These are phyloP conservation scores for Hydrangea macrophylla DNA, from an alignment of 148 eudicot genomes.

Conservation along the genomic window DNA sequence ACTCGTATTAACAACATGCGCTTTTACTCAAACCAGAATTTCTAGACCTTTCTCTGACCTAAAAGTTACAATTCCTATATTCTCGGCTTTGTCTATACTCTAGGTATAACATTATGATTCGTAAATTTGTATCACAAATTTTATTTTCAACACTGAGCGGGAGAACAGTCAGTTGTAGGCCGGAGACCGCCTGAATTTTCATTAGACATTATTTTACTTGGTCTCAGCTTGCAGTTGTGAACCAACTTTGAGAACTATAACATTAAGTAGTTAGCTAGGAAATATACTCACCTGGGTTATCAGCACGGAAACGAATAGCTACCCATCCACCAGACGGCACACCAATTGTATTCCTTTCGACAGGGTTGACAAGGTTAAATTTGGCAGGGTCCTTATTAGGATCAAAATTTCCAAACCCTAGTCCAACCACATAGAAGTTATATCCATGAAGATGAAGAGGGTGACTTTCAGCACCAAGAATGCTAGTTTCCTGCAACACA, in stretches of 20 bases:
- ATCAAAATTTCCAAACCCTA: conserved; percentile 67
- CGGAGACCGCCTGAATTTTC: background rate
- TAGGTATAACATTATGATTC: too few species aligned
- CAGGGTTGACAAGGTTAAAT: conserved; percentile 69
- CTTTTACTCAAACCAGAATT: too few species aligned
- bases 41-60: too few species aligned
- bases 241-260: too few species aligned
- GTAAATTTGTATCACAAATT: too few species aligned
- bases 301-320: conserved; percentile 58
- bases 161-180: background rate
- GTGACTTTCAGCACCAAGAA: conserved; percentile 64
- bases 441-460: conserved; percentile 75
- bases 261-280: background rate
- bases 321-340: conserved; percentile 81
- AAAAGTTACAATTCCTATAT: too few species aligned
- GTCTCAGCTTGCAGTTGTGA: too few species aligned
- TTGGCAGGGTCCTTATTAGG: conserved; percentile 42
- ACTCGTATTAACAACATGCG: too few species aligned
- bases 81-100: too few species aligned
- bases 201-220: background rate
- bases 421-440: conserved; percentile 60
- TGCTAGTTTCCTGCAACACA: conserved; percentile 64
- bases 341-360: conserved; percentile 51
- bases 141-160: background rate
- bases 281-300: conserved; percentile 52